A percentile compares a stretch with the other conserved stretches of the same genome.
Evolutionary conservation across 768 basidiomycete species (phyloP).

Genomic region (Termitomyces eurrhizus): DNA sequence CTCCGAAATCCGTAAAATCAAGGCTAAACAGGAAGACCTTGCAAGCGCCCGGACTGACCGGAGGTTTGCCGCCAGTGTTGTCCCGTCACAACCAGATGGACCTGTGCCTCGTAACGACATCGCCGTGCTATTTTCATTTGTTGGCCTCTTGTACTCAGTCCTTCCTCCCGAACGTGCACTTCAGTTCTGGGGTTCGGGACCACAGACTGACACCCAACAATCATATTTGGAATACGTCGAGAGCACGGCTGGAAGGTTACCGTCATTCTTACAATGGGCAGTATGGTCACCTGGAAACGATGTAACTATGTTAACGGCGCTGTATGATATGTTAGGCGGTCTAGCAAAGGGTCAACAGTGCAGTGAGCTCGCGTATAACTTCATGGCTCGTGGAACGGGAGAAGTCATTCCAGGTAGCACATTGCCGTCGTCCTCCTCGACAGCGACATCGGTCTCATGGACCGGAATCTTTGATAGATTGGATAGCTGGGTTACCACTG

Average conservation of each 20-base stretch:
- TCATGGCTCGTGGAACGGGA: conserved; percentile 73
- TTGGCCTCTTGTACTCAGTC: conserved; percentile 74
- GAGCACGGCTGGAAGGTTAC: conserved; percentile 57
- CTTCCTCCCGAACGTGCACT: conserved; percentile 74
- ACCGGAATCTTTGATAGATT: conserved; percentile 66
- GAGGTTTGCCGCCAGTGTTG: conserved; percentile 39
- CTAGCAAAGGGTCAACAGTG: conserved; percentile 81
- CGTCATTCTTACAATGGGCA: conserved; percentile 86
- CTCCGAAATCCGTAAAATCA: conserved; percentile 80
- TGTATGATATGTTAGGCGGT: conserved; percentile 88
- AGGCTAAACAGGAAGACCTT: conserved; percentile 87
- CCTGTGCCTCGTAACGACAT: conserved; percentile 72
- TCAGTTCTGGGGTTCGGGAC: conserved; percentile 81
- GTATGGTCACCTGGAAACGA: conserved; percentile 80
- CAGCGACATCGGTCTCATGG: conserved; percentile 72
- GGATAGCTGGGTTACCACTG: conserved; percentile 68
- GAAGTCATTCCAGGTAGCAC: conserved; percentile 64
- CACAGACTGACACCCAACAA: conserved; percentile 35
- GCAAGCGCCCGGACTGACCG: conserved; percentile 65
- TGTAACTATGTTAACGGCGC: conserved; percentile 65
- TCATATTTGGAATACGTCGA: conserved; percentile 61
- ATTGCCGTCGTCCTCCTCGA: conserved; percentile 45
- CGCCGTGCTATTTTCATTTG: conserved; percentile 77
- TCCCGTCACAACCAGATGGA: conserved; percentile 35
- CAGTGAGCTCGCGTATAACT: conserved; percentile 86